Conservation (phyloP, 192 early-diverging fungal species). For the Linnemannia hyalina region DNA sequence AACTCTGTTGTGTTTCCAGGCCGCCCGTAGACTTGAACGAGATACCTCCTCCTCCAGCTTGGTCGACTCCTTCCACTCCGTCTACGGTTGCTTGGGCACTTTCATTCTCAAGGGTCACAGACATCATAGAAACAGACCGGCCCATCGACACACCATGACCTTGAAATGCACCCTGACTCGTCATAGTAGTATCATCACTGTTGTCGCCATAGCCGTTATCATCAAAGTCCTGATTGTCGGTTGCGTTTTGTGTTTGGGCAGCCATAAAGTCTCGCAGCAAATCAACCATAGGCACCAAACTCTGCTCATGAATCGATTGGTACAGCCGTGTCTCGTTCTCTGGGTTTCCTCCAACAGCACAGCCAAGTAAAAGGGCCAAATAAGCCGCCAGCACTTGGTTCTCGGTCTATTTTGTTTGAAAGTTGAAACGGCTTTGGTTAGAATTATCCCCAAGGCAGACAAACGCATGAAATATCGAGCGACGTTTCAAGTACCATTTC, state of each 20-base stretch:
- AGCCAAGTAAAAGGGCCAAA: slow-evolving; percentile 36
- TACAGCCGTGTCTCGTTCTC: slow-evolving; percentile 21
- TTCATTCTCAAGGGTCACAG: not conserved
- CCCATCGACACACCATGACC: not conserved
- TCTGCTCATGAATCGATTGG: slow-evolving; percentile 8
- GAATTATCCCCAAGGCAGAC: not conserved
- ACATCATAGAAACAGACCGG: not conserved
- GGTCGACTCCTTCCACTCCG: not conserved
- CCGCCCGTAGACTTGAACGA: slow-evolving; percentile 2
- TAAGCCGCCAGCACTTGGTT: slow-evolving; percentile 43
- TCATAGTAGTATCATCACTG: not conserved
- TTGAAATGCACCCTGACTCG: not conserved
- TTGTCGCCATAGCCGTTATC: not conserved
- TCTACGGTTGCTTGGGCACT: not conserved
- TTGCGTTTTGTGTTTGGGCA: not conserved
- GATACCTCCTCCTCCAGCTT: not conserved
- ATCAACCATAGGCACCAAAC: slow-evolving; percentile 39
- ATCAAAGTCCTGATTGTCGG: not conserved
- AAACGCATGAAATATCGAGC: not conserved
- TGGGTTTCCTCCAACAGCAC: slow-evolving; percentile 18
- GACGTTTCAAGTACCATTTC: slow-evolving; percentile 27
- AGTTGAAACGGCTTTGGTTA: not conserved
- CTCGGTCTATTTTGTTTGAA: slow-evolving; percentile 25
- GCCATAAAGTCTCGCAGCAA: slow-evolving; percentile 25
- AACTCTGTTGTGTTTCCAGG: slow-evolving; percentile 19